A percentile compares a stretch with the other conserved stretches of the same genome.
These are phyloP conservation scores for Heliamphora pulchella DNA, from an alignment of 179 eudicot genomes.

Conservation along the genomic window DNA sequence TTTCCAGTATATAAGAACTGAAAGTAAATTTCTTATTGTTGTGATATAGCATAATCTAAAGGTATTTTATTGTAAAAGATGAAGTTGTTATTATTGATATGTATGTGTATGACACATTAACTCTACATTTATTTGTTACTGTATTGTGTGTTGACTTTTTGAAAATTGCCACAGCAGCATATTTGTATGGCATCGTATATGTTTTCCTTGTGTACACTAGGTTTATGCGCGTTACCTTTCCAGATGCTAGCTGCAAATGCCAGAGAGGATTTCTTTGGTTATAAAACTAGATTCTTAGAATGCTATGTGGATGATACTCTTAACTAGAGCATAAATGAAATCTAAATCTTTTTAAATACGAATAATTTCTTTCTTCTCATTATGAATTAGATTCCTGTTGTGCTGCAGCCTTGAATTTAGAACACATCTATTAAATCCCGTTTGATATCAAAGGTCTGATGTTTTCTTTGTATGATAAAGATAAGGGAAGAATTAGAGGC, in stretches of 20 bases:
- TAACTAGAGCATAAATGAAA: too few relatives aligned
- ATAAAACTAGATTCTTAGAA: background rate
- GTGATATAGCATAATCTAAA: too few relatives aligned
- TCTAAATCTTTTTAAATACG: too few relatives aligned
- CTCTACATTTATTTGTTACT: too few relatives aligned
- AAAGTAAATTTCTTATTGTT: too few relatives aligned
- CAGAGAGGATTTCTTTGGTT: background rate
- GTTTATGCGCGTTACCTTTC: background rate
- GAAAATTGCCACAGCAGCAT: background rate
- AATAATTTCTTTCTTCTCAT: too few relatives aligned
- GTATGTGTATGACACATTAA: too few relatives aligned
- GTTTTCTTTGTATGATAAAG: background rate
- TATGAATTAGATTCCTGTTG: too few relatives aligned
- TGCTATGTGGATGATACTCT: background rate
- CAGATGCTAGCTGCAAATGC: background rate
- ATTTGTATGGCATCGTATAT: too few relatives aligned
- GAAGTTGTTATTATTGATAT: too few relatives aligned
- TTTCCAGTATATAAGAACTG: too few relatives aligned
- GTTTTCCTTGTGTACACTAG: background rate
- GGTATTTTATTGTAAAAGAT: too few relatives aligned
- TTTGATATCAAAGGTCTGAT: background rate
- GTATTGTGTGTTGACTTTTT: background rate
- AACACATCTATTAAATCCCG: background rate
- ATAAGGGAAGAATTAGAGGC: background rate
- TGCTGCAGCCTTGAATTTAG: background rate